Base-by-base conservation (phyloP, 495 filamentous ascomycete genomes). In the Acidiella bohemica region DNA sequence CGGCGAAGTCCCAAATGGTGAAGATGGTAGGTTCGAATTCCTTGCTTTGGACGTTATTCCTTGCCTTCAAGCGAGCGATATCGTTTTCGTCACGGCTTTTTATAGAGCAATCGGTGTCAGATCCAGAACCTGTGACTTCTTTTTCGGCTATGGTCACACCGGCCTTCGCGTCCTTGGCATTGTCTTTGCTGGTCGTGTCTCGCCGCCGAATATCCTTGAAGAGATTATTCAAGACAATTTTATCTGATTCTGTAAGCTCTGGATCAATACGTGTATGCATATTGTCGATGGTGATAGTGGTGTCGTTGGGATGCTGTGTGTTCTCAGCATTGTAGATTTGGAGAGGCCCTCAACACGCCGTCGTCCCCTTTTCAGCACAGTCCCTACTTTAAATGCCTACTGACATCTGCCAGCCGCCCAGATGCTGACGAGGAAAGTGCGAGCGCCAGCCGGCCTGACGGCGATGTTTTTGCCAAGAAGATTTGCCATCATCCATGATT, bases 1-100 rank as follows among this genome's bases (percentile, higher is more conserved):
- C 47, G 21, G 59, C 55, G 27, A 59, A 51, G 42, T 77, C 72
- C 65, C 66, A 70, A 24, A 56, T 57, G 17, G 63, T 58, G 44
- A 72, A 68, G 37, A 76, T 57, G 4, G 73, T 72, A 14, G 72
- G 71, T 39, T 68, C 63, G 48, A 75, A 76, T 33, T 56, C 48
- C 24, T 47, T 7, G 31, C 50, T 51, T 5, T 48, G 50, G 14
- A 66, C 62, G 51, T 79, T 58, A 52, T 79, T 80, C 44, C 73
- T 49, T 32, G 61, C 59, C 28, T 59, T 59, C 39, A 81, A 64
- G 10, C 11, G 41, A 8, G 27, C 26, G 22, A 53, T 36, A 5
- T 39, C 18, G 4, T 9, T 24, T 27, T 48, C 18, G 35, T 47
- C 41, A 20, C 42, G 26, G n/a, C 30, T 17, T 33, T 18, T 18